phyloP scores from a whole-genome alignment of 768 basidiomycete genomes.

The Royoungia palumana region DNA sequence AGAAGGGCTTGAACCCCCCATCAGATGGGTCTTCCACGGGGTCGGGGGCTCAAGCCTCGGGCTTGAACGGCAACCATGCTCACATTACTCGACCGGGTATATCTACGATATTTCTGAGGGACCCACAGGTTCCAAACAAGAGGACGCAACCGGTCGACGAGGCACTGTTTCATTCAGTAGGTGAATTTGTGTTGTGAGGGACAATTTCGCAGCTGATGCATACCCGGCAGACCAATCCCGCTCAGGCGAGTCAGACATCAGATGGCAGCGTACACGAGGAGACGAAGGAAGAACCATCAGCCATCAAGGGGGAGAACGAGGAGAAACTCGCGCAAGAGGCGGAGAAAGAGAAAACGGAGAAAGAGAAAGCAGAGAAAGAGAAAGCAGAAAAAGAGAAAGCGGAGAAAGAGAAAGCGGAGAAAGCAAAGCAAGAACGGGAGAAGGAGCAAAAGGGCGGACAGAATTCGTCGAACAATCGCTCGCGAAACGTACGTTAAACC shows the following conservation, averaged over 20 bases:
- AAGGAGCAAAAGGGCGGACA: neutral
- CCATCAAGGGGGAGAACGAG: neutral
- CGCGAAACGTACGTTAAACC: slow-evolving; percentile 4
- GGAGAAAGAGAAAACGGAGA: no score
- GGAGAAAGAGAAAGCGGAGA: neutral
- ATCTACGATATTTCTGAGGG: slow-evolving; percentile 1
- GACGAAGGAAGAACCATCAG: neutral
- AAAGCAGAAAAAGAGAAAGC: neutral
- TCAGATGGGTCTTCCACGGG: slow-evolving; percentile 15
- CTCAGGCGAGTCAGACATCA: neutral
- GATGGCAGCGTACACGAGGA: neutral
- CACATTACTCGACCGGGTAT: neutral
- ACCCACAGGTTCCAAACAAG: slow-evolving; percentile 14
- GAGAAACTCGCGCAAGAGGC: neutral
- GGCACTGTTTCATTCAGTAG: slow-evolving; percentile 3
- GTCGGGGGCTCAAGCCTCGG: slow-evolving; percentile 15
- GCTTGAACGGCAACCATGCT: slow-evolving; percentile 4
- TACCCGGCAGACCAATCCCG: neutral
- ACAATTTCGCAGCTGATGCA: neutral
- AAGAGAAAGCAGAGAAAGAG: neutral
- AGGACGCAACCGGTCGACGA: neutral
- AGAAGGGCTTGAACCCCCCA: slow-evolving; percentile 14
- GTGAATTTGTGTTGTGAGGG: neutral
- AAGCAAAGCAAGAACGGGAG: neutral
- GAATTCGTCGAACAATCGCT: neutral